Conservation (phyloP, 2,329 filamentous ascomycete genomes). For the Diaporthe australafricana region DNA sequence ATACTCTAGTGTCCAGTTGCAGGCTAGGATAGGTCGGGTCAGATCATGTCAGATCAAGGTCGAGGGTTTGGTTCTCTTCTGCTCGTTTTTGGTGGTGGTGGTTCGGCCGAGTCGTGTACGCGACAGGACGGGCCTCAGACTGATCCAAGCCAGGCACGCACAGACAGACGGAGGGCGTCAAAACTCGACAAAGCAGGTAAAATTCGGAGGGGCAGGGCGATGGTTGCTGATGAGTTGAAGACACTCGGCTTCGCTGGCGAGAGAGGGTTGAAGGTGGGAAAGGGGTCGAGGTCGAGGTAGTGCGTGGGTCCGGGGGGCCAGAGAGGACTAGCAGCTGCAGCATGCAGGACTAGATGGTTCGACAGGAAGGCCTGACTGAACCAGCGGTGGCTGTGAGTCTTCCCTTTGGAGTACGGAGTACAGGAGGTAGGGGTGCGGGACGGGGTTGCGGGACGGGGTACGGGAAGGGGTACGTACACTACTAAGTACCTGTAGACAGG, state of each 20-base stretch:
- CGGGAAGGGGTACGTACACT: neutral
- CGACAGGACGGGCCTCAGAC: slow-evolving; percentile 15
- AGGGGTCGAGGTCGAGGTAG: slow-evolving; percentile 16
- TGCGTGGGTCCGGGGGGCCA: neutral
- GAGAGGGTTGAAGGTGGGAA: slow-evolving; percentile 8
- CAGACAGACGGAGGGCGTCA: slow-evolving; percentile 20
- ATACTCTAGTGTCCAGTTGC: slow-evolving; percentile 9
- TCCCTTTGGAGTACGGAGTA: neutral
- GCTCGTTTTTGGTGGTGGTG: slow-evolving; percentile 5
- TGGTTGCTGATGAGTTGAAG: slow-evolving; percentile 7
- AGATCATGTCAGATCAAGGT: neutral
- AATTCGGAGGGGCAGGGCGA: neutral
- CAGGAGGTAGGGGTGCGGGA: neutral
- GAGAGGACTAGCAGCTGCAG: neutral
- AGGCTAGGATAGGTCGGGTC: slow-evolving; percentile 20
- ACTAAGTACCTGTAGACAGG: too few relatives aligned
- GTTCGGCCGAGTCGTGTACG: slow-evolving; percentile 21
- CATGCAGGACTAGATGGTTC: slow-evolving; percentile 17
- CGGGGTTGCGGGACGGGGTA: slow-evolving; percentile 8
- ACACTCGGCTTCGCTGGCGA: slow-evolving; percentile 22
- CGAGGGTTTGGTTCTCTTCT: neutral
- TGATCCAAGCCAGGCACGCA: slow-evolving; percentile 21
- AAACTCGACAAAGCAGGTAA: slow-evolving; percentile 1
- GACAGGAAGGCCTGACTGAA: neutral
- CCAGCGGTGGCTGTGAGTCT: slow-evolving; percentile 20